These are phyloP conservation scores for Sugiyamaella valdiviana DNA, from an alignment of 805 yeast species.

Conservation along the genomic window DNA sequence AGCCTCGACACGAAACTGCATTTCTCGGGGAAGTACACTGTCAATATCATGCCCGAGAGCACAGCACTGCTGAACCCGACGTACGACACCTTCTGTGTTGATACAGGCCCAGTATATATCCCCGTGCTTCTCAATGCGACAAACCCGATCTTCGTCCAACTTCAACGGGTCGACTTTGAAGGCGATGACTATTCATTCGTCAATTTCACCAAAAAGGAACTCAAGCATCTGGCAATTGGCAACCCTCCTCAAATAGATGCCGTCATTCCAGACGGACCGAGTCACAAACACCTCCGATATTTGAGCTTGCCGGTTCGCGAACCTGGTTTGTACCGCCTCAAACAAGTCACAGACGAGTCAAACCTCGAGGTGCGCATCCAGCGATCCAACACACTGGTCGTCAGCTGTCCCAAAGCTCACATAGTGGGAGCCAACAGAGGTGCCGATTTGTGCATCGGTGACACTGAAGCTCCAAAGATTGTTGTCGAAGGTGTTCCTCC, in stretches of 20 bases:
- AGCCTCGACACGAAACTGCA: conserved; percentile 43
- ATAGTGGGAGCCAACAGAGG: conserved; percentile 32
- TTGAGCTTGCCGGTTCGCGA: conserved; percentile 56
- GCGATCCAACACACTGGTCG: conserved; percentile 57
- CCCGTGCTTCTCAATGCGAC: conserved; percentile 83
- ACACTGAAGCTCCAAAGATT: conserved; percentile 46
- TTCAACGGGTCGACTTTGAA: conserved; percentile 53
- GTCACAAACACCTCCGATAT: conserved; percentile 37
- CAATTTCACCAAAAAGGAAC: conserved; percentile 53
- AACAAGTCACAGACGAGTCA: conserved; percentile 56
- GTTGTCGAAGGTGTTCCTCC: conserved; percentile 76
- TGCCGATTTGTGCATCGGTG: conserved; percentile 59
- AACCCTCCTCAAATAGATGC: no score
- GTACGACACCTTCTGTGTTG: conserved; percentile 54
- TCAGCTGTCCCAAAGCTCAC: conserved; percentile 71
- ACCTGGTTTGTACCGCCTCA: conserved; percentile 75
- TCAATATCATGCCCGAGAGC: conserved; percentile 86
- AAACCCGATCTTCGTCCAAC: conserved; percentile 59
- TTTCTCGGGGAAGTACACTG: conserved; percentile 78
- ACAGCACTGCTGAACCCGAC: conserved; percentile 79
- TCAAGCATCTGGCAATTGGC: conserved; percentile 39
- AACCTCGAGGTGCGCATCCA: conserved; percentile 54
- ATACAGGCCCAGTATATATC: conserved; percentile 36
- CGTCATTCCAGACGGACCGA: no score
- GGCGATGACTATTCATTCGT: conserved; percentile 42